Percentiles rank a stretch among this genome's conserved stretches.
phyloP scores from a whole-genome alignment of 2,329 filamentous ascomycete species.

The Colletotrichum cordylinicola region DNA sequence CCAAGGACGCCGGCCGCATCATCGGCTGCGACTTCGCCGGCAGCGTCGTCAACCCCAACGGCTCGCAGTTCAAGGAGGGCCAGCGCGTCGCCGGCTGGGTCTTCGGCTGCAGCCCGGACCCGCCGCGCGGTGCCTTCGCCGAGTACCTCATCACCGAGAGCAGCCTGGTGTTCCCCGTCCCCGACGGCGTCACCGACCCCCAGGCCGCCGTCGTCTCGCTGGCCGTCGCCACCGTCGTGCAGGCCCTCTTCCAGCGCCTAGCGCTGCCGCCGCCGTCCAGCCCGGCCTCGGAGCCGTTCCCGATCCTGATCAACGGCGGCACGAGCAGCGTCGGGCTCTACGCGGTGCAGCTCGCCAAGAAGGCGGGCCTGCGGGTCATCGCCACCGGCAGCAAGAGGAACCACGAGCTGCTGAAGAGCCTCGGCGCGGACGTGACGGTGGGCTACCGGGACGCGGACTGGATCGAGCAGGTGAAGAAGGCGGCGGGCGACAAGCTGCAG shows the following conservation, averaged over 20 bases:
- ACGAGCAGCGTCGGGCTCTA: conserved; percentile 26
- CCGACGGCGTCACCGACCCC: background rate
- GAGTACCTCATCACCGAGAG: conserved; percentile 19
- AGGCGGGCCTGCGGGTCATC: conserved; percentile 11
- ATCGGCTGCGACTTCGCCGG: conserved; percentile 41
- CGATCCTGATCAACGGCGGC: conserved; percentile 31
- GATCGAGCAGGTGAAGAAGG: conserved; percentile 21
- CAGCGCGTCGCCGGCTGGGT: conserved; percentile 40
- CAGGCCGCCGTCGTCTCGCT: conserved; percentile 11
- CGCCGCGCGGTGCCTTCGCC: conserved; percentile 15
- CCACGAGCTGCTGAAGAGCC: conserved; percentile 40
- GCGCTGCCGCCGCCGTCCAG: background rate
- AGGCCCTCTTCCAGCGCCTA: conserved; percentile 16
- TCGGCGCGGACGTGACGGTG: conserved; percentile 52
- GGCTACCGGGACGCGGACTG: conserved; percentile 44
- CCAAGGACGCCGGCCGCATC: conserved; percentile 27
- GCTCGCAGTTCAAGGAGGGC: conserved; percentile 31
- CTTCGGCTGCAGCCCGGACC: conserved; percentile 28
- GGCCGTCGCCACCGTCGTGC: conserved; percentile 11
- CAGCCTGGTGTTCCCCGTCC: conserved; percentile 13
- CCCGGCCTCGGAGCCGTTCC: conserved; percentile 3
- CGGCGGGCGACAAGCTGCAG: conserved; percentile 18
- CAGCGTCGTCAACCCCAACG: conserved; percentile 32
- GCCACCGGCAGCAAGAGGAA: conserved; percentile 32
- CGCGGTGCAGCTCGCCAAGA: conserved; percentile 13